These are phyloP conservation scores for Xylariomycetidae sp. DNA, from an alignment of 2,329 filamentous ascomycete species.

Conservation along the genomic window DNA sequence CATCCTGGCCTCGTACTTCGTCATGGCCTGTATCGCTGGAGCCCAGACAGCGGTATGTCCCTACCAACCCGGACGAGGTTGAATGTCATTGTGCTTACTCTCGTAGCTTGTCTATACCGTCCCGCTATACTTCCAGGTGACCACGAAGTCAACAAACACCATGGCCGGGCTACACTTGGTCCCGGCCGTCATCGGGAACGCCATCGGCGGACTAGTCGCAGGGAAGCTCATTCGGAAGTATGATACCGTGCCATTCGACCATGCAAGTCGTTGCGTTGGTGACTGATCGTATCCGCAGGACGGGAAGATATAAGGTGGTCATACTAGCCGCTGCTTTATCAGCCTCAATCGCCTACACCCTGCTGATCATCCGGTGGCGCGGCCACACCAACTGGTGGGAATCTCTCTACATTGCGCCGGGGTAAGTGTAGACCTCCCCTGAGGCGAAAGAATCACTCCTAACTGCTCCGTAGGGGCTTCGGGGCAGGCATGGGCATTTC, in stretches of 20 bases:
- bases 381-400: slow-evolving; percentile 52
- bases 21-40: slow-evolving; percentile 47
- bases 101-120: slow-evolving; percentile 57
- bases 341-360: slow-evolving; percentile 40
- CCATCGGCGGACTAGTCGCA: slow-evolving; percentile 56
- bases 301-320: slow-evolving; percentile 56
- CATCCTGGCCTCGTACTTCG: slow-evolving; percentile 48
- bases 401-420: slow-evolving; percentile 55
- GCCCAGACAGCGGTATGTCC: slow-evolving; percentile 51
- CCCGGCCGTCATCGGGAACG: slow-evolving; percentile 64
- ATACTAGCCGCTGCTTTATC: slow-evolving; percentile 46
- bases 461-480: slow-evolving; percentile 47
- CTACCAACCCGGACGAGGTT: not conserved
- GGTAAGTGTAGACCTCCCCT: slow-evolving; percentile 20
- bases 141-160: slow-evolving; percentile 51
- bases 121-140: slow-evolving; percentile 67
- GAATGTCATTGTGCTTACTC: slow-evolving; percentile 7
- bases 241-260: not conserved
- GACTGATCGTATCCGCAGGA: slow-evolving; percentile 30
- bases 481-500: slow-evolving; percentile 34
- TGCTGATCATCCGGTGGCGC: slow-evolving; percentile 55
- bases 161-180: slow-evolving; percentile 57
- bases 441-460: no score
- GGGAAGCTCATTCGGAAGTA: slow-evolving; percentile 51
- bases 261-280: not conserved